A percentile compares a stretch with the other conserved stretches of the same genome.
Conservation (phyloP, 2,329 filamentous ascomycete genomes). For the Verruconis gallopava region DNA sequence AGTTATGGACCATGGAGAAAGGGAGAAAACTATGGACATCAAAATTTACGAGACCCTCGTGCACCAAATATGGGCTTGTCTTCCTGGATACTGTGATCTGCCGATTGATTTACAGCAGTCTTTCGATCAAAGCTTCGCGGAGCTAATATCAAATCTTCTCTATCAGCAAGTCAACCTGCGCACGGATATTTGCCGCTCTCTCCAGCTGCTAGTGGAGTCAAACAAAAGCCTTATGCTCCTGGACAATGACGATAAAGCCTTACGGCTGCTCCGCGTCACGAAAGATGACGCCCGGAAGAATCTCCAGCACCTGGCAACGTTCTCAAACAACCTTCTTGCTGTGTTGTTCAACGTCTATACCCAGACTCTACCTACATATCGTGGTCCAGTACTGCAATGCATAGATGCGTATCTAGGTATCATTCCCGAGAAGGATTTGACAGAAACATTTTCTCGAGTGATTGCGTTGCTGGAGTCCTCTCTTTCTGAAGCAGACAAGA, state of each 20-base stretch:
- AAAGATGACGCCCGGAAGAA: slow-evolving; percentile 67
- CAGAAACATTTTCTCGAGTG: slow-evolving; percentile 79
- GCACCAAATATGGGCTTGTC: slow-evolving; percentile 84
- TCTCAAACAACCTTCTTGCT: slow-evolving; percentile 79
- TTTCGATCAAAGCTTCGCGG: slow-evolving; percentile 81
- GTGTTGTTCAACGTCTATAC: slow-evolving; percentile 99
- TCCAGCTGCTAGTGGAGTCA: slow-evolving; percentile 82
- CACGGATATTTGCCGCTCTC: slow-evolving; percentile 70
- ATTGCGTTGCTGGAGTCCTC: slow-evolving; percentile 69
- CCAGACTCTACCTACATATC: slow-evolving; percentile 82
- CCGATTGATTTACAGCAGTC: slow-evolving; percentile 62
- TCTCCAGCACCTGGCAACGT: slow-evolving; percentile 62
- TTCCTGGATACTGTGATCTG: slow-evolving; percentile 90
- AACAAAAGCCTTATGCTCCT: slow-evolving; percentile 69
- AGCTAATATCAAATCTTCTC: slow-evolving; percentile 78
- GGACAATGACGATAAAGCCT: slow-evolving; percentile 54
- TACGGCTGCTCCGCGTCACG: slow-evolving; percentile 66
- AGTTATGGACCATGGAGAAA: slow-evolving; percentile 67
- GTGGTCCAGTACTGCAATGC: slow-evolving; percentile 81
- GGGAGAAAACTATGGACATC: slow-evolving; percentile 85
- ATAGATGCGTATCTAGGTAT: slow-evolving; percentile 93
- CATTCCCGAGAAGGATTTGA: slow-evolving; percentile 63
- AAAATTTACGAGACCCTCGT: slow-evolving; percentile 98
- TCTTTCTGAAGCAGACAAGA: slow-evolving; percentile 42
- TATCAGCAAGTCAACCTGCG: slow-evolving; percentile 86